phyloP scores from a whole-genome alignment of 805 yeast species.

The Sugiyamaella qingdaonensis region DNA sequence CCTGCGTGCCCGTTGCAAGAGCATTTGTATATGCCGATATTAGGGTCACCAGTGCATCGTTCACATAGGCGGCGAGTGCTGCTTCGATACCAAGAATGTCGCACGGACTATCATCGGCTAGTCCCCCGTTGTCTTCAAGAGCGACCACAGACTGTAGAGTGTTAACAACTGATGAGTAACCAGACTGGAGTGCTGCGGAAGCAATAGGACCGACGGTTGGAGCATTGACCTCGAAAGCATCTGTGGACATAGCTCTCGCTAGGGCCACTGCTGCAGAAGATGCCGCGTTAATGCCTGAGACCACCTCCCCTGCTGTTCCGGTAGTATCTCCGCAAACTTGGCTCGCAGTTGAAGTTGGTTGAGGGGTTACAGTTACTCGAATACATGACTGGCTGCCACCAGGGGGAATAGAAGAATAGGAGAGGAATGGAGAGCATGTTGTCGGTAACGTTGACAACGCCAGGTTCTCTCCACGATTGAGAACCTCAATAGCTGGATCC shows the following conservation, averaged over 20 bases:
- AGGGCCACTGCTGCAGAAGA: neutral
- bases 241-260: neutral
- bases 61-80: neutral
- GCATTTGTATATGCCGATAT: neutral
- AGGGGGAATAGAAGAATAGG: neutral
- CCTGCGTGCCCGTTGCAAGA: neutral
- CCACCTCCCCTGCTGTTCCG: slow-evolving; percentile 1
- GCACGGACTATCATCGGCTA: neutral
- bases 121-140: neutral
- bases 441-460: neutral
- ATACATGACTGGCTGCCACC: neutral
- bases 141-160: neutral
- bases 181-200: neutral
- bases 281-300: neutral
- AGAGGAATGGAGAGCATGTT: too few relatives aligned
- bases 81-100: neutral
- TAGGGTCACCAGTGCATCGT: neutral
- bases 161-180: neutral
- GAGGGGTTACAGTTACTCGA: neutral
- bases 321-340: neutral
- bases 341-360: neutral
- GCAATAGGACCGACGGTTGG: neutral
- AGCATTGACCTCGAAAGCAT: neutral
- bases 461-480: neutral
- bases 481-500: neutral